Evolutionary conservation across 495 filamentous ascomycete species (phyloP).

Genomic region (Penicillium canescens): DNA sequence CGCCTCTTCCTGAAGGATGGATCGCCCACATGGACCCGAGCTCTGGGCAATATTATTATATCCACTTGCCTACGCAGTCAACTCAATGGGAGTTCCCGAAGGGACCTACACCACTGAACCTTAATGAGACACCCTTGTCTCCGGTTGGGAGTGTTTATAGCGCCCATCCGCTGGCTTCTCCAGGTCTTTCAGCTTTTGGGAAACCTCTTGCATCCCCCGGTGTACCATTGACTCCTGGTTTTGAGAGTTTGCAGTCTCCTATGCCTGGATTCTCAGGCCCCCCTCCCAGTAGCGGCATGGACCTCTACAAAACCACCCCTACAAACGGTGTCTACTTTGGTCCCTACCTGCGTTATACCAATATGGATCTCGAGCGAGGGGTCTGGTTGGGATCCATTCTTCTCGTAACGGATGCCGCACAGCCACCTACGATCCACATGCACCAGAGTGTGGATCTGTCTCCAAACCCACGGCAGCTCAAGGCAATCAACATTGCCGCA

Average conservation of each 20-base stretch:
- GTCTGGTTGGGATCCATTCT: slow-evolving; percentile 83
- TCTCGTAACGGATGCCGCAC: slow-evolving; percentile 86
- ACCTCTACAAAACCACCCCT: slow-evolving; percentile 87
- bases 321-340: slow-evolving; percentile 99
- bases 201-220: slow-evolving; percentile 79
- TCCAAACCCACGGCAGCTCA: slow-evolving; percentile 88
- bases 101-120: slow-evolving; percentile 78
- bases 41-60: slow-evolving; percentile 98
- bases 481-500: slow-evolving; percentile 77
- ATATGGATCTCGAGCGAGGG: slow-evolving; percentile 93
- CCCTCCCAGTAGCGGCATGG: slow-evolving; percentile 82
- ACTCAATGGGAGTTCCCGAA: slow-evolving; percentile 99
- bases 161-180: slow-evolving; percentile 71
- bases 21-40: slow-evolving; percentile 94
- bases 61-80: slow-evolving; percentile 91
- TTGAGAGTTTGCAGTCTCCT: slow-evolving; percentile 72
- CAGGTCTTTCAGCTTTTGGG: slow-evolving; percentile 64
- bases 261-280: slow-evolving; percentile 79
- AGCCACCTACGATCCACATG: slow-evolving; percentile 95
- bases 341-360: slow-evolving; percentile 91
- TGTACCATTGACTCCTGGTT: slow-evolving; percentile 70
- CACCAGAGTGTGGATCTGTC: slow-evolving; percentile 89
- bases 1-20: slow-evolving; percentile 95
- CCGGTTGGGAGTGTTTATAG: slow-evolving; percentile 78
- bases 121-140: slow-evolving; percentile 76